Evolutionary conservation across 768 basidiomycete genomes (phyloP).

Genomic region (Agrocybe praecox): DNA sequence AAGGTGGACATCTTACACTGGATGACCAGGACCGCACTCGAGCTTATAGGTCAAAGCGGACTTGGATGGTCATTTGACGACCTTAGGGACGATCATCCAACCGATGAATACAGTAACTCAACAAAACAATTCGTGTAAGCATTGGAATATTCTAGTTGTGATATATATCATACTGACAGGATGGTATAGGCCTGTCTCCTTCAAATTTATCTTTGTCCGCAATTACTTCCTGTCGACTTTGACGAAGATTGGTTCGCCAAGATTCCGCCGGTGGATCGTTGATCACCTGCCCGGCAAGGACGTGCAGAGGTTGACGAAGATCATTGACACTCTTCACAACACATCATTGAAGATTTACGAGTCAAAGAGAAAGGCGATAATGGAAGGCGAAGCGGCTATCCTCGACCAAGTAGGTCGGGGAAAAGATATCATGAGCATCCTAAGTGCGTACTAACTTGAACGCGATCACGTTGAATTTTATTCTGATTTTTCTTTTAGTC

Average conservation of each 20-base stretch:
- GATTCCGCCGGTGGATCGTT: constrained; percentile 35
- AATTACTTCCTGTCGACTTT: constrained; percentile 17
- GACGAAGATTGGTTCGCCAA: constrained; percentile 25
- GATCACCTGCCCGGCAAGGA: constrained; percentile 30
- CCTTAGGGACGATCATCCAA: constrained; percentile 29
- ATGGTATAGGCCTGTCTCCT: constrained; percentile 4
- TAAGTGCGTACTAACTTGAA: constrained; percentile 32
- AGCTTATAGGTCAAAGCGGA: constrained; percentile 52
- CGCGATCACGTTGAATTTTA: background rate
- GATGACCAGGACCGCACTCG: constrained; percentile 46
- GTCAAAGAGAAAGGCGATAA: constrained; percentile 36
- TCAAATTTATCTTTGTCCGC: constrained; percentile 10
- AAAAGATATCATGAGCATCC: constrained; percentile 49
- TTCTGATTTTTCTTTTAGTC: constrained; percentile 25
- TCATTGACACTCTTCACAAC: constrained; percentile 36
- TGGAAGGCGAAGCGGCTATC: constrained; percentile 33
- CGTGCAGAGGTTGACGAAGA: constrained; percentile 29
- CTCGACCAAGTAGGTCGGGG: constrained; percentile 35
- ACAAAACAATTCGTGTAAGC: constrained; percentile 33
- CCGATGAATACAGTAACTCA: constrained; percentile 32
- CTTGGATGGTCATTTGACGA: constrained; percentile 47
- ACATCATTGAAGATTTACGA: constrained; percentile 37
- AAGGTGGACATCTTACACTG: constrained; percentile 39
- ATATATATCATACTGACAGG: background rate
- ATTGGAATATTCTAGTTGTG: background rate